Evolutionary conservation across 768 basidiomycete species (phyloP).

Genomic region (Termitomyces sp.): DNA sequence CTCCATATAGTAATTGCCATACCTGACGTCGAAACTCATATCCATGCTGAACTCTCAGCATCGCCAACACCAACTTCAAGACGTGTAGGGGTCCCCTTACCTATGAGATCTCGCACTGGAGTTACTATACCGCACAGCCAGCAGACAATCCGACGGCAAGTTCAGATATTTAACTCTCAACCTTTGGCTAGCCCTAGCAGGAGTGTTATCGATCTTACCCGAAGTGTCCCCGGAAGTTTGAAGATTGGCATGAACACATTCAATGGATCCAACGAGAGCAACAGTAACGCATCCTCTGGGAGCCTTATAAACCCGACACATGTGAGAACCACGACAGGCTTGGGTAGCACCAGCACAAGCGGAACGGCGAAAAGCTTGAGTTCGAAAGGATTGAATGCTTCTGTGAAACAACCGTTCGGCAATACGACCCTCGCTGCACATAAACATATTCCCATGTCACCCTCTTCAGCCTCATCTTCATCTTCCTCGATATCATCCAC

Average conservation of each 20-base stretch:
- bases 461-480: conserved; percentile 48
- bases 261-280: conserved; percentile 28
- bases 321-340: conserved; percentile 27
- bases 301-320: conserved; percentile 42
- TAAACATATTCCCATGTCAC: conserved; percentile 18
- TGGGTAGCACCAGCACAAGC: conserved; percentile 20
- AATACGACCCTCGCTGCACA: conserved; percentile 12
- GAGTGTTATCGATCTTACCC: conserved; percentile 26
- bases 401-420: conserved; percentile 14
- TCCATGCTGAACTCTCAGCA: conserved; percentile 59
- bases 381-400: conserved; percentile 37
- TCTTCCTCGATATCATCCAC: conserved; percentile 49
- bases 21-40: conserved; percentile 75
- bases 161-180: conserved; percentile 82
- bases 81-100: conserved; percentile 75
- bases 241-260: conserved; percentile 23
- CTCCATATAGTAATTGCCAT: conserved; percentile 70
- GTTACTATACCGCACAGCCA: conserved; percentile 58
- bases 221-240: conserved; percentile 21
- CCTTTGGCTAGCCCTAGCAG: conserved; percentile 60
- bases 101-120: conserved; percentile 58
- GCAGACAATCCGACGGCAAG: conserved; percentile 52
- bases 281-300: conserved; percentile 29
- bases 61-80: conserved; percentile 75
- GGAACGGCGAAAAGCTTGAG: conserved; percentile 31